Percentiles rank a stretch among this genome's conserved stretches.
phyloP scores from a whole-genome alignment of 805 yeast species.

The Wickerhamomyces chaumierensis region DNA sequence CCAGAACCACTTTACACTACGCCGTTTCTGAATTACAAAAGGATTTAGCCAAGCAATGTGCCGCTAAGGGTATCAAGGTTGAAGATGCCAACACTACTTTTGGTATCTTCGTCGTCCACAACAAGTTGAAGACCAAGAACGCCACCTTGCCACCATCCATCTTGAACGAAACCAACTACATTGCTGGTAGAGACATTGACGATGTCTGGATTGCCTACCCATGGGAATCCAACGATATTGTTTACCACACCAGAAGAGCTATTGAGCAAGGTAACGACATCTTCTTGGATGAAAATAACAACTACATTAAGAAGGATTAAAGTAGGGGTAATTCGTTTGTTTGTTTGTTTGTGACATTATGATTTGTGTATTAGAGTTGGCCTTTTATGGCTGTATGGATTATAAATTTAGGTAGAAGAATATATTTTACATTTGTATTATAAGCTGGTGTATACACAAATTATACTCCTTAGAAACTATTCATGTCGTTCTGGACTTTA shows the following conservation, averaged over 20 bases:
- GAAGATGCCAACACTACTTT: conserved; percentile 41
- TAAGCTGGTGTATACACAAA: too few species aligned
- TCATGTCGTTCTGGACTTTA: conserved; percentile 44
- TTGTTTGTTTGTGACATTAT: too few species aligned
- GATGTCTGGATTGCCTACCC: conserved; percentile 84
- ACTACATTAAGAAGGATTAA: neutral
- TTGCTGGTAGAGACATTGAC: conserved; percentile 66
- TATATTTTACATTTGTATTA: too few species aligned
- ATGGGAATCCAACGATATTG: conserved; percentile 75
- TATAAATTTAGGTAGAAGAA: too few species aligned
- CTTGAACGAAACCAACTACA: conserved; percentile 46
- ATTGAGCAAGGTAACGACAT: conserved; percentile 65
- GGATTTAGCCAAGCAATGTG: conserved; percentile 55
- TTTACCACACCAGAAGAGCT: conserved; percentile 59
- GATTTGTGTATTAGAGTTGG: too few species aligned
- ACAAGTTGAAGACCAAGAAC: conserved; percentile 59
- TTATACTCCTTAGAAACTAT: too few species aligned
- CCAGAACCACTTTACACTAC: conserved; percentile 74
- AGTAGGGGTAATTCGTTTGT: too few species aligned
- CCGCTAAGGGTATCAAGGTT: conserved; percentile 34
- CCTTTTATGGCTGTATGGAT: too few species aligned
- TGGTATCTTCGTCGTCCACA: conserved; percentile 70
- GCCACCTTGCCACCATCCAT: conserved; percentile 62
- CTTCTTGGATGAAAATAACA: conserved; percentile 13
- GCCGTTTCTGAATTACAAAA: conserved; percentile 66